Evolutionary conservation across 495 filamentous ascomycete genomes (phyloP), one percentile per base, ranked within the genome.

Genomic region (Talaromyces proteolyticus): DNA sequence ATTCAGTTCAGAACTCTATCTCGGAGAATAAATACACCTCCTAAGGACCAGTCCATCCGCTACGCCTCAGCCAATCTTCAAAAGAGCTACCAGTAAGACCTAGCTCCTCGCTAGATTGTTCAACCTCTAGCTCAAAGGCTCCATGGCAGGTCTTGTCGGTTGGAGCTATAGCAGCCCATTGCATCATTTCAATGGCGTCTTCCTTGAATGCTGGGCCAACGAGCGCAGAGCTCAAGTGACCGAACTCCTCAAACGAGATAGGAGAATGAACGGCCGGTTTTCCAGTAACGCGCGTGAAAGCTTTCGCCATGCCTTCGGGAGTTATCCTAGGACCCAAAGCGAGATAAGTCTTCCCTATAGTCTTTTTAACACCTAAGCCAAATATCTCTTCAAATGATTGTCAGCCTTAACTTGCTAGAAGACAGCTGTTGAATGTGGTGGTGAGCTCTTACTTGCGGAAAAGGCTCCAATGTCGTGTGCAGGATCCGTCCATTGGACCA

Each of bases 121-220:
- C 53, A 21, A 34, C 39, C 18, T 42, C 51, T 10, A 14, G 46
- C 36, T 48, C 17, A 16, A 58, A 25, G 6, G 58, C 43, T 11
- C 58, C 58, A 44, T 58, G 56, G 47, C 53, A 54, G 18, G 50
- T 42, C 49, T 51, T 57, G 18, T 61, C 53, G 8, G 19, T 45
- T 29, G 58, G 58, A 29, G 52, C 47, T 16, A 56, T 48, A 3
- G 50, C 49, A 48, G 41, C 22, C 58, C 58, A 56, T 39, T 57
- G 44, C 58, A 61, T 61, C 58, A 61, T 61, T 43, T 61, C 42
- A 10, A 24, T 37, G 23, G 47, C 44, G 46, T 61, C 58, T 4
- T 48, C 22, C 24, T 54, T 37, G 40, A 48, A 58, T 12, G 36
- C 55, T 20, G n/a, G 22, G 3, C 58, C 58, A 3, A 54, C 55